Percentiles rank a stretch among this genome's conserved stretches.
Evolutionary conservation across 768 basidiomycete species (phyloP).

Genomic region (Russula olivacea): DNA sequence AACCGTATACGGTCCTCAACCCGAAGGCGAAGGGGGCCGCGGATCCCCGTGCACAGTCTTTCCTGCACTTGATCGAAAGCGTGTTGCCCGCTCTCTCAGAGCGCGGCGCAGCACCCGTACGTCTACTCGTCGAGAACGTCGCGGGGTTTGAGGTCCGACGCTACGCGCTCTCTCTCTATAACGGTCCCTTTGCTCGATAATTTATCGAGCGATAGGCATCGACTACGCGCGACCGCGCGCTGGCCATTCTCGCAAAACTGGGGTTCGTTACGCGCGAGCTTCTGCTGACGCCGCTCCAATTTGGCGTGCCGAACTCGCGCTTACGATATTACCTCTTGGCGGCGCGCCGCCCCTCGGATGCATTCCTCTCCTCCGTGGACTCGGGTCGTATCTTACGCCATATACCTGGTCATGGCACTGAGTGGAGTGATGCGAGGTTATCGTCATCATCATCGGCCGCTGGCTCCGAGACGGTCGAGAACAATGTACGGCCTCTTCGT

Average conservation of each 20-base stretch:
- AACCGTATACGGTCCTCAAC: slow-evolving; percentile 78
- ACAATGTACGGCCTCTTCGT: slow-evolving; percentile 27
- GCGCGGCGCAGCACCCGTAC: slow-evolving; percentile 44
- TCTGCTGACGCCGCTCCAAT: slow-evolving; percentile 69
- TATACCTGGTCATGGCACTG: slow-evolving; percentile 45
- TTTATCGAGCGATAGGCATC: slow-evolving; percentile 44
- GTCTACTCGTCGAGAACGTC: slow-evolving; percentile 73
- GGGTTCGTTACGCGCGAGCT: slow-evolving; percentile 58
- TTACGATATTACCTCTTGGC: slow-evolving; percentile 77
- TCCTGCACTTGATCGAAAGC: slow-evolving; percentile 59
- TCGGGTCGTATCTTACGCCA: slow-evolving; percentile 38
- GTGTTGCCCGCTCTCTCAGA: slow-evolving; percentile 55
- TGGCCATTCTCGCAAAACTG: slow-evolving; percentile 45
- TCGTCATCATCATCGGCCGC: slow-evolving; percentile 7
- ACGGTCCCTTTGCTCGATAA: background rate
- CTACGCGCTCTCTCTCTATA: background rate
- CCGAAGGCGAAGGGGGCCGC: slow-evolving; percentile 60
- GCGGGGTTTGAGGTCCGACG: slow-evolving; percentile 68
- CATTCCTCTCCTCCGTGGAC: slow-evolving; percentile 32
- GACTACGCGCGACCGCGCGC: slow-evolving; percentile 50
- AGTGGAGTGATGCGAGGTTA: slow-evolving; percentile 40
- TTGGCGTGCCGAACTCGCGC: slow-evolving; percentile 77
- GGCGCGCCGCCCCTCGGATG: slow-evolving; percentile 39
- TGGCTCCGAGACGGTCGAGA: slow-evolving; percentile 17
- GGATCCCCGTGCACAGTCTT: slow-evolving; percentile 72